These are phyloP conservation scores for Candida xiaguanensis DNA, from an alignment of 805 yeast species.

Conservation along the genomic window DNA sequence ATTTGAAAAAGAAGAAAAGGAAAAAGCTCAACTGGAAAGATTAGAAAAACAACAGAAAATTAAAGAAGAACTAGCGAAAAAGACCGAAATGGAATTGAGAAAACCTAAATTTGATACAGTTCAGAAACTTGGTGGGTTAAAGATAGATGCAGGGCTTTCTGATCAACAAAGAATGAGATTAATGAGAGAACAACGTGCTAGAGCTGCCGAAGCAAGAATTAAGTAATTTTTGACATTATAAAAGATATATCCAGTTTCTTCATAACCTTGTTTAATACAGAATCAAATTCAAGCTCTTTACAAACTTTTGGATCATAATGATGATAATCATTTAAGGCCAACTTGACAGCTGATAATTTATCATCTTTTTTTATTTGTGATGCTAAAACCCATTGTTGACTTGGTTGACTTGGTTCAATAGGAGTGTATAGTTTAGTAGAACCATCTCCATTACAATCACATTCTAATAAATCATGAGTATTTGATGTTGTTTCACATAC, in stretches of 20 bases:
- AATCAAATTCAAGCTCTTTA: slow-evolving; percentile 19
- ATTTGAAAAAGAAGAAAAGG: slow-evolving; percentile 40
- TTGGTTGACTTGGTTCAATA: slow-evolving; percentile 12
- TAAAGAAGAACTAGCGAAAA: slow-evolving; percentile 41
- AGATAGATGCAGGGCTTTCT: slow-evolving; percentile 56
- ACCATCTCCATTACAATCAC: slow-evolving; percentile 59
- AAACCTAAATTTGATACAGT: slow-evolving; percentile 25
- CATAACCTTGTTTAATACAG: slow-evolving; percentile 7
- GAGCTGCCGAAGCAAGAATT: slow-evolving; percentile 89
- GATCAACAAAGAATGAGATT: slow-evolving; percentile 72
- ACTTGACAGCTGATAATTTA: slow-evolving; percentile 45
- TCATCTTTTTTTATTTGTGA: slow-evolving; percentile 30
- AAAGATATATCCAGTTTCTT: slow-evolving; percentile 8
- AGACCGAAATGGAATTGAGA: slow-evolving; percentile 37
- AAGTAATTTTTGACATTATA: slow-evolving; percentile 9
- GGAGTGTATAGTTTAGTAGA: slow-evolving; percentile 10
- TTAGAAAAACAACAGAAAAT: slow-evolving; percentile 38
- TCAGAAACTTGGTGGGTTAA: slow-evolving; percentile 25
- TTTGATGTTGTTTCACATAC: slow-evolving; percentile 51
- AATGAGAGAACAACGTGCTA: slow-evolving; percentile 91
- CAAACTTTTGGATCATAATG: slow-evolving; percentile 52
- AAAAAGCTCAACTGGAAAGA: slow-evolving; percentile 32
- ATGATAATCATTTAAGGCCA: slow-evolving; percentile 57
- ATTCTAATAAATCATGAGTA: slow-evolving; percentile 74
- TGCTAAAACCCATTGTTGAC: slow-evolving; percentile 53